These are phyloP conservation scores for Verticillium isaacii DNA, from an alignment of 2,329 filamentous ascomycete genomes.

Conservation along the genomic window DNA sequence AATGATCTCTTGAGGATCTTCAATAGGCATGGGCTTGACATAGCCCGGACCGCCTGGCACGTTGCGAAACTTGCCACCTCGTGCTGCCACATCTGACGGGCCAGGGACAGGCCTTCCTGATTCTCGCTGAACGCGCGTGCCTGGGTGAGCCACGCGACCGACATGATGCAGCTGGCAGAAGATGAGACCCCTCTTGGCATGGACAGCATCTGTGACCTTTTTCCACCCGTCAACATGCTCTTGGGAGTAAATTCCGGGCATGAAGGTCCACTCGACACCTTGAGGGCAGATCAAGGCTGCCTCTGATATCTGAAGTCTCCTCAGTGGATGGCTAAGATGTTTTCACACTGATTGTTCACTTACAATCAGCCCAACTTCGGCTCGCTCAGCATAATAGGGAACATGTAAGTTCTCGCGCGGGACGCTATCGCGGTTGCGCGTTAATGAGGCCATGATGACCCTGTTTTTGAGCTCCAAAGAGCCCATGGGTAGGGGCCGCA, in stretches of 20 bases:
- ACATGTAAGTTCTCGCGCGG: background rate
- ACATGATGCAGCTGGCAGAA: slow-evolving; percentile 1
- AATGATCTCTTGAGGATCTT: slow-evolving; percentile 60
- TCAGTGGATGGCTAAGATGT: background rate
- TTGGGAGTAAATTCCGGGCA: slow-evolving; percentile 20
- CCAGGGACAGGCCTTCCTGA: slow-evolving; percentile 22
- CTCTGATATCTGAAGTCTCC: slow-evolving; percentile 15
- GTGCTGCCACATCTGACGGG: slow-evolving; percentile 17
- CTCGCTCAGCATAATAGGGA: background rate
- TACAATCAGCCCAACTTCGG: too few species aligned
- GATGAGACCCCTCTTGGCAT: slow-evolving; percentile 22
- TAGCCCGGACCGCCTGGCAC: background rate
- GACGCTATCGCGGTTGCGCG: background rate
- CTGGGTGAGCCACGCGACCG: background rate
- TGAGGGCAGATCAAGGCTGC: slow-evolving; percentile 21
- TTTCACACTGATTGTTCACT: too few species aligned
- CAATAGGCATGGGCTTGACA: slow-evolving; percentile 19
- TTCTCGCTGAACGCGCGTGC: slow-evolving; percentile 6
- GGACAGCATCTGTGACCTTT: slow-evolving; percentile 20
- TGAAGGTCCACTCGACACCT: slow-evolving; percentile 20
- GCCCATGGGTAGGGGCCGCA: background rate
- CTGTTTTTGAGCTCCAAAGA: background rate
- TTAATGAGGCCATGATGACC: slow-evolving; percentile 2
- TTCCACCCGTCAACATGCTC: slow-evolving; percentile 21
- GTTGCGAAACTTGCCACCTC: background rate